These are phyloP conservation scores for Umbelopsis sp. DNA, from an alignment of 371 early-diverging fungal species.

Conservation along the genomic window DNA sequence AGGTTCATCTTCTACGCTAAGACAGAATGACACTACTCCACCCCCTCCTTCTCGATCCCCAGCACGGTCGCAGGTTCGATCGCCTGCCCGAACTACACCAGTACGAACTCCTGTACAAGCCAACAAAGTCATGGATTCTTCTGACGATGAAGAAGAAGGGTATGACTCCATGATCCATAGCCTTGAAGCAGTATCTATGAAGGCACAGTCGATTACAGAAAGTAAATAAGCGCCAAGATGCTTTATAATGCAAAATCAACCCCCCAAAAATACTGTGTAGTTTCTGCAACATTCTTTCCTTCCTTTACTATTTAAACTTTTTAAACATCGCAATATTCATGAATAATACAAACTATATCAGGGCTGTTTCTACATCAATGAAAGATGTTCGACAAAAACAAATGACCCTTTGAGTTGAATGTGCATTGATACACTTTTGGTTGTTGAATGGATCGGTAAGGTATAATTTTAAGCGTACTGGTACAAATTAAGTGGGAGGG, in stretches of 20 bases:
- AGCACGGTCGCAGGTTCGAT: slow-evolving; percentile 17
- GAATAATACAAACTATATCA: slow-evolving; percentile 3
- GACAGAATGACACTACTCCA: slow-evolving; percentile 1
- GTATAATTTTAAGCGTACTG: not conserved
- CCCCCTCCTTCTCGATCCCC: slow-evolving; percentile 9
- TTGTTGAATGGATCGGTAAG: too few relatives aligned
- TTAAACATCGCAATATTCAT: slow-evolving; percentile 7
- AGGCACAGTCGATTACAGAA: slow-evolving; percentile 8
- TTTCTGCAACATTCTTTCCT: slow-evolving; percentile 11
- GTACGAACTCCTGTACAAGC: slow-evolving; percentile 1
- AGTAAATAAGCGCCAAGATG: not conserved
- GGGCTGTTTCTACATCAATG: not conserved
- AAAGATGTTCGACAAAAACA: too few relatives aligned
- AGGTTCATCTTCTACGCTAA: slow-evolving; percentile 8
- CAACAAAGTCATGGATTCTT: not conserved
- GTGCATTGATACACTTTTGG: too few relatives aligned
- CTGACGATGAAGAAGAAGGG: slow-evolving; percentile 14
- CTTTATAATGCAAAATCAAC: not conserved
- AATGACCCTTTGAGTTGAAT: too few relatives aligned
- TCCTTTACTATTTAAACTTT: slow-evolving; percentile 1
- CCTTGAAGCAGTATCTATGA: slow-evolving; percentile 14
- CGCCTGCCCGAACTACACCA: slow-evolving; percentile 5
- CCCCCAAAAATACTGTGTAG: not conserved
- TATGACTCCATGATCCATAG: slow-evolving; percentile 16
- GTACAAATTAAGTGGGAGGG: not conserved